A percentile compares a stretch with the other conserved stretches of the same genome.
phyloP scores from a whole-genome alignment of 441 rosid genomes.

The Biscutella laevigata region DNA sequence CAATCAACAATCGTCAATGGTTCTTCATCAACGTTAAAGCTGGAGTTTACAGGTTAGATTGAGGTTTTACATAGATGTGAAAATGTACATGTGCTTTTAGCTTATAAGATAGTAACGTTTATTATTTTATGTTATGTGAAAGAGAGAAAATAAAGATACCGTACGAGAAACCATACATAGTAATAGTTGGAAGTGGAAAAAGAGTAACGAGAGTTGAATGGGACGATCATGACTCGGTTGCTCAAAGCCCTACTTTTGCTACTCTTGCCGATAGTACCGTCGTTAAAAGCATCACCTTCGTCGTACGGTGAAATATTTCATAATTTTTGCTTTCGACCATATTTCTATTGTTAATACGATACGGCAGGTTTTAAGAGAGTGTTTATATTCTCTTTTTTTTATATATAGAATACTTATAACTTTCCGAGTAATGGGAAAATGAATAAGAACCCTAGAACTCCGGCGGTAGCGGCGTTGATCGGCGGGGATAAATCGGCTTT shows the following conservation, averaged over 20 bases:
- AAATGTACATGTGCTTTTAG: too few species aligned
- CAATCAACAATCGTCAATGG: constrained; percentile 43
- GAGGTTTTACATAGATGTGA: too few species aligned
- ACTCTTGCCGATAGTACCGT: constrained; percentile 50
- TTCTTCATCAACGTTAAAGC: constrained; percentile 42
- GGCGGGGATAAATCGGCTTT: constrained; percentile 55
- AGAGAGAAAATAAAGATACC: constrained; percentile 80
- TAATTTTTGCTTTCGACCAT: not conserved
- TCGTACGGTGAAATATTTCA: constrained; percentile 27
- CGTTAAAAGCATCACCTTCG: constrained; percentile 46
- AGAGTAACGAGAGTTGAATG: constrained; percentile 47
- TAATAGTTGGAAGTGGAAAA: constrained; percentile 49
- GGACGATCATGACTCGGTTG: constrained; percentile 41
- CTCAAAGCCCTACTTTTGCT: constrained; percentile 51
- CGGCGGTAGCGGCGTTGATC: constrained; percentile 67
- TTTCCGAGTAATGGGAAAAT: constrained; percentile 20
- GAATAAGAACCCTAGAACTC: constrained; percentile 28
- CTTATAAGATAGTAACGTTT: constrained; percentile 5
- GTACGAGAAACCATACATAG: constrained; percentile 47
- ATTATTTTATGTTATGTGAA: not conserved
- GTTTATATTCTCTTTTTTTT: not conserved
- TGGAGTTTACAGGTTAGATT: constrained; percentile 59
- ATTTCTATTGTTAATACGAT: too few species aligned
- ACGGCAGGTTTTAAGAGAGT: too few species aligned
- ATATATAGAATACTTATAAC: constrained; percentile 58